Conservation (phyloP, 106 monocot genomes). For the Dendrobium catenatum region DNA sequence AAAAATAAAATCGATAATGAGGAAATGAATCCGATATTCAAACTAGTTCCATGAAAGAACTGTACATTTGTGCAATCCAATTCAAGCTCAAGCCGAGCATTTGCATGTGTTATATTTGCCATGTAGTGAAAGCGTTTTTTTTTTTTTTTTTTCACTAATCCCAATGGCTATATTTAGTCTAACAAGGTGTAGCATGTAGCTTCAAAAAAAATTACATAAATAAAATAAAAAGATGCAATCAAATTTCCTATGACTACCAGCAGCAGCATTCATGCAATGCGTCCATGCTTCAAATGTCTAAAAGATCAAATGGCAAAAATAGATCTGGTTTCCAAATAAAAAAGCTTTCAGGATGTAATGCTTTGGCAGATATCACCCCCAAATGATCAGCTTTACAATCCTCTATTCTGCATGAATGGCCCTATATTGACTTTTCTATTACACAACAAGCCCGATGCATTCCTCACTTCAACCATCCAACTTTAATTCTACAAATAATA, state of each 20-base stretch:
- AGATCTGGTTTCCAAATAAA: background rate
- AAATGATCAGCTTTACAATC: too few relatives aligned
- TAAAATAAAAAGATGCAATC: background rate
- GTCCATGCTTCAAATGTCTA: background rate
- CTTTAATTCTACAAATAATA: too few relatives aligned
- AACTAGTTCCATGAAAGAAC: background rate
- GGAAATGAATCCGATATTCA: background rate
- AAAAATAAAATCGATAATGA: background rate
- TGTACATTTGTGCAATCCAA: background rate
- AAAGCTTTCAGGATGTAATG: background rate
- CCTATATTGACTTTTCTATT: too few relatives aligned
- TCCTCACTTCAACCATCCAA: too few relatives aligned
- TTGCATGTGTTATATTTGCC: background rate
- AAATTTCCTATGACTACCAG: background rate
- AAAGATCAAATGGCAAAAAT: background rate
- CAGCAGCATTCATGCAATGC: slow-evolving; percentile 1
- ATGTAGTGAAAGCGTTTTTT: background rate
- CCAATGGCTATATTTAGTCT: background rate
- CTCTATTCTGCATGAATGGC: too few relatives aligned
- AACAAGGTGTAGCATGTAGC: background rate
- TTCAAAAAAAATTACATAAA: background rate
- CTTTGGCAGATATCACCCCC: too few relatives aligned
- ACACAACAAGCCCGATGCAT: too few relatives aligned
- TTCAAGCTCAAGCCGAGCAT: background rate
- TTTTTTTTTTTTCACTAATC: background rate